These are phyloP conservation scores for Coprinellus aureogranulatus DNA, from an alignment of 768 basidiomycete genomes.

Conservation along the genomic window DNA sequence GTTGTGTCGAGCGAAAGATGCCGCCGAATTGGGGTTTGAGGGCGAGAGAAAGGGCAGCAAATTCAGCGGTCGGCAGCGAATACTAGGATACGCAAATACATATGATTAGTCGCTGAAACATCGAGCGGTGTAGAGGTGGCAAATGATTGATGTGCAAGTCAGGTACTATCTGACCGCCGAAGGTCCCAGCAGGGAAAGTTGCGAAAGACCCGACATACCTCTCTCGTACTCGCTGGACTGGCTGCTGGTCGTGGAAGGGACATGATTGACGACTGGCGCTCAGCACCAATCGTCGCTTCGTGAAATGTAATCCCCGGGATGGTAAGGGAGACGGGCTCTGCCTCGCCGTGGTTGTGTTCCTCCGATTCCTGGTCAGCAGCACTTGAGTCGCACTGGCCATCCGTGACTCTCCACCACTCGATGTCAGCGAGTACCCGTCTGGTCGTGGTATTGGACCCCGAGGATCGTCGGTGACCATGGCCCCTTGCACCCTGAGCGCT, in stretches of 20 bases:
- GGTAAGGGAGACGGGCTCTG: conserved; percentile 28
- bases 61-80: conserved; percentile 40
- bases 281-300: conserved; percentile 35
- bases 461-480: conserved; percentile 58
- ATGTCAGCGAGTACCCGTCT: conserved; percentile 82
- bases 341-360: conserved; percentile 37
- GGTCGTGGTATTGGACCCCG: conserved; percentile 60
- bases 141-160: conserved; percentile 1
- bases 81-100: conserved; percentile 19
- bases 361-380: conserved; percentile 45
- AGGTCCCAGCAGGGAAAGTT: neutral
- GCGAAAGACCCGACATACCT: conserved; percentile 33
- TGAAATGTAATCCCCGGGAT: conserved; percentile 31
- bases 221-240: conserved; percentile 26
- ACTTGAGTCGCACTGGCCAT: conserved; percentile 58
- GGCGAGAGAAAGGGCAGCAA: conserved; percentile 55
- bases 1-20: conserved; percentile 45
- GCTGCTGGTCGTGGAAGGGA: conserved; percentile 30
- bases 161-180: conserved; percentile 4
- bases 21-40: conserved; percentile 42
- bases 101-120: neutral
- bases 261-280: conserved; percentile 33
- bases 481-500: conserved; percentile 31
- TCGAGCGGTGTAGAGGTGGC: conserved; percentile 9
- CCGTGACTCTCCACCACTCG: conserved; percentile 83